phyloP scores from a whole-genome alignment of 148 eudicot genomes.

The Rhododendron simsii region DNA sequence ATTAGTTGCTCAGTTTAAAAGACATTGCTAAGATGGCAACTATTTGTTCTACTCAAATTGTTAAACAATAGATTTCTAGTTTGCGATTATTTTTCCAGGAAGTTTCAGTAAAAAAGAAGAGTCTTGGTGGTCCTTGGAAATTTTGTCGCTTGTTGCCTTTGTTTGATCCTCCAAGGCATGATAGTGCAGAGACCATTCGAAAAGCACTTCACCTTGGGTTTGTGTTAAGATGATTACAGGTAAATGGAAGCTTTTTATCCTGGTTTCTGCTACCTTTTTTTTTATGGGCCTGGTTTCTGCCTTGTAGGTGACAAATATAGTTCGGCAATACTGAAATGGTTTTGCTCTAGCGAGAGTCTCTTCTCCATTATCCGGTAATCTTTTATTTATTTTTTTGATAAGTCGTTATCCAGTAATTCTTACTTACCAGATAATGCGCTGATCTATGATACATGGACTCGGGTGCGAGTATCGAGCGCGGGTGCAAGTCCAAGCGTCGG shows the following conservation, averaged over 20 bases:
- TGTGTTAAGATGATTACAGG: slow-evolving; percentile 84
- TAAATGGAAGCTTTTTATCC: slow-evolving; percentile 5
- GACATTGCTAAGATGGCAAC: neutral
- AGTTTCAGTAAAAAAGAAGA: slow-evolving; percentile 55
- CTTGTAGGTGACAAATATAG: neutral
- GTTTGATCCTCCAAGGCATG: slow-evolving; percentile 83
- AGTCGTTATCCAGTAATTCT: neutral
- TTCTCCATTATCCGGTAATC: neutral
- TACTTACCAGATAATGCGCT: neutral
- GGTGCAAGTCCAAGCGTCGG: no score
- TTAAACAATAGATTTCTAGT: neutral
- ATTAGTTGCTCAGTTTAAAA: neutral
- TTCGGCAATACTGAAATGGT: no score
- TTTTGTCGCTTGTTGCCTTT: slow-evolving; percentile 66
- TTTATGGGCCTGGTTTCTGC: neutral
- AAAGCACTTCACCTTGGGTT: slow-evolving; percentile 71
- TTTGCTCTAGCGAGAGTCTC: neutral
- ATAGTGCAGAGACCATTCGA: slow-evolving; percentile 72
- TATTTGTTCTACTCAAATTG: neutral
- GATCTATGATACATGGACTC: no score
- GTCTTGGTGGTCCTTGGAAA: slow-evolving; percentile 64
- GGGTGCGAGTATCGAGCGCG: no score
- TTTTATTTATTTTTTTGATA: no score
- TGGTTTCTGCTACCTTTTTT: neutral
- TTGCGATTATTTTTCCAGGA: slow-evolving; percentile 31